Percentiles rank a stretch among this genome's conserved stretches.
These are phyloP conservation scores for Simplicillium sp. DNA, from an alignment of 2,329 filamentous ascomycete genomes.

Conservation along the genomic window DNA sequence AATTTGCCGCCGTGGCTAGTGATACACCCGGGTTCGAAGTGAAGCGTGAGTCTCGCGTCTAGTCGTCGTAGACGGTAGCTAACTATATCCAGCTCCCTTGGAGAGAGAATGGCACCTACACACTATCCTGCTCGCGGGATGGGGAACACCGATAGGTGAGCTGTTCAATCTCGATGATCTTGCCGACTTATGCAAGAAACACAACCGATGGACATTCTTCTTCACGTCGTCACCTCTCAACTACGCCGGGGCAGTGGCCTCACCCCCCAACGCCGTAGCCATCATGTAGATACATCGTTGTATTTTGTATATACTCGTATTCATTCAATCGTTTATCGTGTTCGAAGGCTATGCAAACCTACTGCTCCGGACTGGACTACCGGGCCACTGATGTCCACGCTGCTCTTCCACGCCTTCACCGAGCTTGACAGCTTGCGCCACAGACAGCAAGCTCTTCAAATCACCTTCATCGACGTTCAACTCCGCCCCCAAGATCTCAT, in stretches of 20 bases:
- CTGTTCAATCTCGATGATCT: constrained; percentile 17
- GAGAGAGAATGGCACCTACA: constrained; percentile 12
- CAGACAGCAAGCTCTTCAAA: too few relatives aligned
- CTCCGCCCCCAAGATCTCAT: too few relatives aligned
- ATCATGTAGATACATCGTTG: constrained; percentile 6
- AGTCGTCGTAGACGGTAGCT: neutral
- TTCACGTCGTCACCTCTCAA: constrained; percentile 11
- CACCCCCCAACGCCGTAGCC: constrained; percentile 11
- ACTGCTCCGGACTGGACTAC: too few relatives aligned
- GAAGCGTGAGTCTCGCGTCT: constrained; percentile 7
- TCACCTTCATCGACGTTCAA: too few relatives aligned
- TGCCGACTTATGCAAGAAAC: constrained; percentile 8
- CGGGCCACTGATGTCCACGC: too few relatives aligned
- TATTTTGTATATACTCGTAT: neutral
- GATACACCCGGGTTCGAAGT: constrained; percentile 17
- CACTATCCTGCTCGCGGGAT: constrained; percentile 15
- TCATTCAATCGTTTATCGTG: too few relatives aligned
- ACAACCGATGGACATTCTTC: constrained; percentile 12
- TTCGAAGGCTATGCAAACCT: too few relatives aligned
- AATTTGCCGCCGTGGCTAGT: constrained; percentile 16
- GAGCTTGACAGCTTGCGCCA: too few relatives aligned
- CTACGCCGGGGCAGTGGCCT: constrained; percentile 9
- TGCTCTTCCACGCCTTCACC: too few relatives aligned
- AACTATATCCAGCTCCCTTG: constrained; percentile 2
- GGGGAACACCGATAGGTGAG: constrained; percentile 17